These are phyloP conservation scores for Xylariaceae sp. DNA, from an alignment of 2,329 filamentous ascomycete genomes.

Conservation along the genomic window DNA sequence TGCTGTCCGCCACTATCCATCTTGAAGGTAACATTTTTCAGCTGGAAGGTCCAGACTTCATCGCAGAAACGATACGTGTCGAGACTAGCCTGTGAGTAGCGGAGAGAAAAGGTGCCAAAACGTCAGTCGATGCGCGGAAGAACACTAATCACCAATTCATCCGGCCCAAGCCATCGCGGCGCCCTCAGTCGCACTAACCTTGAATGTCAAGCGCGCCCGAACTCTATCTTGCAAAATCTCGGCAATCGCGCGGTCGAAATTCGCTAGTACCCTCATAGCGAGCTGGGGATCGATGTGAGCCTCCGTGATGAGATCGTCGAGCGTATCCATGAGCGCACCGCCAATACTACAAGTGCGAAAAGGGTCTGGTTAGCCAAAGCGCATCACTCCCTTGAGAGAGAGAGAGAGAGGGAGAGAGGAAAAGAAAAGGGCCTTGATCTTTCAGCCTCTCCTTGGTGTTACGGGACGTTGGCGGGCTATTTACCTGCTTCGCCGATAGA, in stretches of 20 bases:
- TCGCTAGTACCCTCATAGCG: slow-evolving; percentile 94
- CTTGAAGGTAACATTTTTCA: slow-evolving; percentile 99
- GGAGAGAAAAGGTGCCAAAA: background rate
- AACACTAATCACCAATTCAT: background rate
- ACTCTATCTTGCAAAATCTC: slow-evolving; percentile 90
- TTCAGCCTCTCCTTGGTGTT: background rate
- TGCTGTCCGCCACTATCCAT: slow-evolving; percentile 72
- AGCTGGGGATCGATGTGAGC: slow-evolving; percentile 95
- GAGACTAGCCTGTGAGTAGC: slow-evolving; percentile 67
- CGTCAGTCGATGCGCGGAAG: background rate
- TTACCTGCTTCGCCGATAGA: slow-evolving; percentile 98
- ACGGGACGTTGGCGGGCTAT: slow-evolving; percentile 11
- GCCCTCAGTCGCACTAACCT: slow-evolving; percentile 52
- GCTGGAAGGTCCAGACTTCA: slow-evolving; percentile 98
- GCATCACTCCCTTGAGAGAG: background rate
- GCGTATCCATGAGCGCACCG: slow-evolving; percentile 86
- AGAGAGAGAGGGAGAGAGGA: no score
- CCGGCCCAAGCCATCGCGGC: background rate
- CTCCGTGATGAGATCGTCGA: slow-evolving; percentile 92
- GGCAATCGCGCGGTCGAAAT: slow-evolving; percentile 91
- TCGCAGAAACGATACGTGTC: slow-evolving; percentile 99
- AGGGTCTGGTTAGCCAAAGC: slow-evolving; percentile 18
- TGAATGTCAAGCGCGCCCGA: slow-evolving; percentile 86
- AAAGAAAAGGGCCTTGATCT: background rate
- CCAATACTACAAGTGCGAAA: slow-evolving; percentile 69